phyloP scores from a whole-genome alignment of 2,329 filamentous ascomycete species.

The Penicillium sp. region DNA sequence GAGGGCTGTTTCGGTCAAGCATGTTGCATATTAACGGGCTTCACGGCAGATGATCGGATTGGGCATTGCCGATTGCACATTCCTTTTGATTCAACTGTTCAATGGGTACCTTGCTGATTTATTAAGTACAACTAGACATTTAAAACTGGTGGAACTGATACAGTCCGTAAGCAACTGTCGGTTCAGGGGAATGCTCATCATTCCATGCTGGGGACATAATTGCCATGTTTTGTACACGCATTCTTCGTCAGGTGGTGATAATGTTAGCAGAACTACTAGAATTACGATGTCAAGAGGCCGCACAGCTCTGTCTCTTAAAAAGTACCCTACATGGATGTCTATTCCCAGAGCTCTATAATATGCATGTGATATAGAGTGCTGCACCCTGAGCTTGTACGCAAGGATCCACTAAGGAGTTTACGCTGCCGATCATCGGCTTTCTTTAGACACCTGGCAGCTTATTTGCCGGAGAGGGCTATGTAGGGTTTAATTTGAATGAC shows the following conservation, averaged over 20 bases:
- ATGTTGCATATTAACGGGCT: not conserved
- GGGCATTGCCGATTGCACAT: not conserved
- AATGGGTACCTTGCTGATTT: not conserved
- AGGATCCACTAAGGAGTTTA: not conserved
- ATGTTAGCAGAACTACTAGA: not conserved
- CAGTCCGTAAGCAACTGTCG: not conserved
- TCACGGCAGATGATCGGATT: not conserved
- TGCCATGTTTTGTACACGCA: not conserved
- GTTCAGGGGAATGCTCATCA: not conserved
- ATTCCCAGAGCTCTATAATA: not conserved
- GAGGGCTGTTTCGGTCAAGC: not conserved
- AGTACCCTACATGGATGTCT: not conserved
- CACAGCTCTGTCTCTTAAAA: not conserved
- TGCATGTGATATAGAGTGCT: not conserved
- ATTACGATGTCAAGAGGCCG: not conserved
- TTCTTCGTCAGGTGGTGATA: not conserved
- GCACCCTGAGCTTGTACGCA: not conserved
- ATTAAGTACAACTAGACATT: too few relatives aligned
- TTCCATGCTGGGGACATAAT: not conserved
- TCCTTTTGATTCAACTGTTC: not conserved
- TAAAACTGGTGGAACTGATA: not conserved
- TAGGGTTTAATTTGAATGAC: not conserved
- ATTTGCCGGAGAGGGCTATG: constrained; percentile 5
- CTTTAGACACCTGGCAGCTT: not conserved
- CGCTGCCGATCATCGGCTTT: constrained; percentile 5